Base-by-base conservation (phyloP, 2,329 filamentous ascomycete species). In the Blastomyces percursus region DNA sequence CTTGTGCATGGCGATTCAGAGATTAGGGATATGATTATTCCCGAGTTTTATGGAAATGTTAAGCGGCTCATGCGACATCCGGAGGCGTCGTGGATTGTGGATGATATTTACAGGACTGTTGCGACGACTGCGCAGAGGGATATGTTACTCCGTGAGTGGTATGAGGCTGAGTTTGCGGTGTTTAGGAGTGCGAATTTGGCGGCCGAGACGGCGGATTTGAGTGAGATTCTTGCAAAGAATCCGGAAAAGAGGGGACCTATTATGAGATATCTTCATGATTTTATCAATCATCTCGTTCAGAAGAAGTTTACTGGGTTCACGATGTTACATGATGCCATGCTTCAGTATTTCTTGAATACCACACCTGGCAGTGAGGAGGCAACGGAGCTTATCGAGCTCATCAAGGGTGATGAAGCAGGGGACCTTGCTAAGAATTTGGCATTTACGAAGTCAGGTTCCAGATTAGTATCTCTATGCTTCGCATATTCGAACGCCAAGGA, bases 261-360 rank as follows among this genome's bases (percentile, higher is more conserved):
- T 67, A 89, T 97, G 86, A 88, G 88, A 72, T 89, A 89, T 71
- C 80, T 97, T 61, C 83, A 87, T 67, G 88, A 90, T 68, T 84
- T 96, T 77, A 94, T 96, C 80, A 96, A 96, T 76, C 86, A 88
- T 65, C 83, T 99, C 51, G 84, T 97, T 57, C 92, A 99, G 77
- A 99, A 99, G 84, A 94, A 94, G 78, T 87, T 94, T 78, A 95
- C 91, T 0, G 93, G 91, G 11, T 97, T 99, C 77, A 97, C 93
- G 1, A 95, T 99, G 83, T 84, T 99, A 24, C 95, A 99, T 75
- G 94, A 97, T 71, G 94, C 94, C 59, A 96, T 99, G 92, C 81
- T 96, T 64, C 93, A 99, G 74, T 99, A 96, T 76, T 96, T 93
- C 77, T 78, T 91, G 61, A 93, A 89, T 70, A 85, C 87, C 56